These are phyloP conservation scores for Monoraphidium neglectum DNA, from an alignment of 139 green algal genomes.

Conservation along the genomic window DNA sequence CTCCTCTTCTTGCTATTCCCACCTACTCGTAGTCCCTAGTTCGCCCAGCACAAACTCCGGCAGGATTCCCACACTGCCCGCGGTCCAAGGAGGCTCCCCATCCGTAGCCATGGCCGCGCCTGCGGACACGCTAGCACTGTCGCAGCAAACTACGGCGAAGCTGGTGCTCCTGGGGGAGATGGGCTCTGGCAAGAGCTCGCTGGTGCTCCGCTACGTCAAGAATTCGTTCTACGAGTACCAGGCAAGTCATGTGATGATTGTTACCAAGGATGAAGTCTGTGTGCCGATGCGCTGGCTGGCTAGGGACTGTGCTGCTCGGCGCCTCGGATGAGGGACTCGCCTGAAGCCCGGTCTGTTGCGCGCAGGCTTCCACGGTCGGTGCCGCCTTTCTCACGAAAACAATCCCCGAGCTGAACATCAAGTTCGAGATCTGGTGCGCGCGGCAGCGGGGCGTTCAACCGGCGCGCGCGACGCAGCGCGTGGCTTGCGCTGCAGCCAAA, in stretches of 20 bases:
- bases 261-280: no score
- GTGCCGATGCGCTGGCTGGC: no score
- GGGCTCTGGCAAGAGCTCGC: conserved; percentile 92
- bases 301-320: no score
- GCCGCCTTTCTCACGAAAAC: conserved; percentile 98
- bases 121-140: neutral
- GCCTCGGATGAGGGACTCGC: no score
- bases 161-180: conserved; percentile 97
- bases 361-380: conserved; percentile 96
- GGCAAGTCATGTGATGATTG: neutral
- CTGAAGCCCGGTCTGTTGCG: neutral
- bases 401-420: conserved; percentile 92
- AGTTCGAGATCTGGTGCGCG: conserved; percentile 98
- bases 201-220: conserved; percentile 97
- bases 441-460: neutral
- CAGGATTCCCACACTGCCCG: neutral
- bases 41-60: neutral
- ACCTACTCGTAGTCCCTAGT: neutral
- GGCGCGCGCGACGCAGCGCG: no score
- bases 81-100: no score
- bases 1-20: no score
- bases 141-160: conserved; percentile 69
- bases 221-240: conserved; percentile 98
- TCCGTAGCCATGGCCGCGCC: no score
- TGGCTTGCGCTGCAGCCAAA: no score